Conservation (phyloP, 352 stramenopile genomes). For the Globisporangium solare region DNA sequence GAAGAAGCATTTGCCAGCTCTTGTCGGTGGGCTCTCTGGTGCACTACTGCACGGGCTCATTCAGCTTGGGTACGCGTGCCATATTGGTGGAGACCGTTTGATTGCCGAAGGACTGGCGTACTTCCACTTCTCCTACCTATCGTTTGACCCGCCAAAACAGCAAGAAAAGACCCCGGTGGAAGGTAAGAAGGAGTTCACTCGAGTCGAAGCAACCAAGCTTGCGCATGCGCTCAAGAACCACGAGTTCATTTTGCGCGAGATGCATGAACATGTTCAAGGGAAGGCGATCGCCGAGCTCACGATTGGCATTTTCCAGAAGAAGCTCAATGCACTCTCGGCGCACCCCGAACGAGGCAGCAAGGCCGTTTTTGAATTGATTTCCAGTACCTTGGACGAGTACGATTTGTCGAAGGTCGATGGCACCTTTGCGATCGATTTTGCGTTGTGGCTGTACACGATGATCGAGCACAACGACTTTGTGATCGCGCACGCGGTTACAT, state of each 20-base stretch:
- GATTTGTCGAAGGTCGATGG: constrained; percentile 21
- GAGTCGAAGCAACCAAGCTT: constrained; percentile 11
- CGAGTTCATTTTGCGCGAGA: constrained; percentile 10
- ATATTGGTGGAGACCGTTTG: constrained; percentile 19
- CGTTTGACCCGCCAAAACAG: constrained; percentile 18
- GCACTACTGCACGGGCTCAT: constrained; percentile 34
- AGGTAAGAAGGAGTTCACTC: constrained; percentile 16
- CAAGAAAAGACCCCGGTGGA: neutral
- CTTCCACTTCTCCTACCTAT: constrained; percentile 29
- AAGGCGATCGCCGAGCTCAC: constrained; percentile 2
- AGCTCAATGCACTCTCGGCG: constrained; percentile 24
- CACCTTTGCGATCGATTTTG: constrained; percentile 24
- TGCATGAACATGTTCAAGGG: constrained; percentile 7
- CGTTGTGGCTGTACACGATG: constrained; percentile 26
- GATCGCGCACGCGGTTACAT: constrained; percentile 27
- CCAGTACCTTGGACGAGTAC: constrained; percentile 13
- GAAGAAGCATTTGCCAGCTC: constrained; percentile 19
- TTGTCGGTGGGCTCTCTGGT: constrained; percentile 25
- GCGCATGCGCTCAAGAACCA: constrained; percentile 11
- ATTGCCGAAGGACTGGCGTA: constrained; percentile 31
- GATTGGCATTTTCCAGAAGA: constrained; percentile 12
- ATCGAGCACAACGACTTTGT: constrained; percentile 31
- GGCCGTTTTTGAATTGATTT: constrained; percentile 15
- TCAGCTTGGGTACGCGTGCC: constrained; percentile 33
- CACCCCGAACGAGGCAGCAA: constrained; percentile 12